A percentile compares a stretch with the other conserved stretches of the same genome.
Conservation (phyloP, 208 protist species). For the Wallacemonas sp. region DNA sequence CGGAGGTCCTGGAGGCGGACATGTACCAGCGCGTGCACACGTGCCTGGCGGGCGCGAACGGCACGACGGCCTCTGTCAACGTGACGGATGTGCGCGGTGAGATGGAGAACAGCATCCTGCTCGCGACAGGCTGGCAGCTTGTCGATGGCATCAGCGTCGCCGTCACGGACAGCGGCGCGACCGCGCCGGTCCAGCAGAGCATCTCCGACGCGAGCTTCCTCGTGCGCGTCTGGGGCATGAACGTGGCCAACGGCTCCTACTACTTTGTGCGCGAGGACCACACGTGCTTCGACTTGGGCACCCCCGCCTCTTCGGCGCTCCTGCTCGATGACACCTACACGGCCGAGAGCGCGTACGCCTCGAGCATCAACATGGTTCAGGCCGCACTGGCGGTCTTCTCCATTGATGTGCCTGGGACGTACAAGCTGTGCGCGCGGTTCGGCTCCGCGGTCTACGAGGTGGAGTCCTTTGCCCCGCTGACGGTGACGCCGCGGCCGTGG, state of each 20-base stretch:
- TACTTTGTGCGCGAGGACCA: slow-evolving; percentile 33
- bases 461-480: slow-evolving; percentile 25
- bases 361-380: slow-evolving; percentile 3
- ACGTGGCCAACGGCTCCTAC: slow-evolving; percentile 21
- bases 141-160: slow-evolving; percentile 14
- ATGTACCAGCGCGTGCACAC: slow-evolving; percentile 38
- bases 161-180: neutral
- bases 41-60: slow-evolving; percentile 31
- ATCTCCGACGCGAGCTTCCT: slow-evolving; percentile 19
- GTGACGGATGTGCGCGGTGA: slow-evolving; percentile 30
- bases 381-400: slow-evolving; percentile 31
- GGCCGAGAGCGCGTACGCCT: neutral
- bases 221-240: slow-evolving; percentile 26
- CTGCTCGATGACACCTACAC: neutral
- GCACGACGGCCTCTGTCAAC: slow-evolving; percentile 22
- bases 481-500: slow-evolving; percentile 15
- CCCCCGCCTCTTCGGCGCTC: neutral
- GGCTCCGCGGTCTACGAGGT: slow-evolving; percentile 46
- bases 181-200: neutral
- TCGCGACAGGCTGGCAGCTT: slow-evolving; percentile 20
- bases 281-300: slow-evolving; percentile 34
- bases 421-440: slow-evolving; percentile 56
- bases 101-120: slow-evolving; percentile 5
- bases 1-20: slow-evolving; percentile 21
- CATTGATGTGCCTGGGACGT: slow-evolving; percentile 36